Evolutionary conservation across 495 filamentous ascomycete genomes (phyloP).

Genomic region (Trypethelium eluteriae): DNA sequence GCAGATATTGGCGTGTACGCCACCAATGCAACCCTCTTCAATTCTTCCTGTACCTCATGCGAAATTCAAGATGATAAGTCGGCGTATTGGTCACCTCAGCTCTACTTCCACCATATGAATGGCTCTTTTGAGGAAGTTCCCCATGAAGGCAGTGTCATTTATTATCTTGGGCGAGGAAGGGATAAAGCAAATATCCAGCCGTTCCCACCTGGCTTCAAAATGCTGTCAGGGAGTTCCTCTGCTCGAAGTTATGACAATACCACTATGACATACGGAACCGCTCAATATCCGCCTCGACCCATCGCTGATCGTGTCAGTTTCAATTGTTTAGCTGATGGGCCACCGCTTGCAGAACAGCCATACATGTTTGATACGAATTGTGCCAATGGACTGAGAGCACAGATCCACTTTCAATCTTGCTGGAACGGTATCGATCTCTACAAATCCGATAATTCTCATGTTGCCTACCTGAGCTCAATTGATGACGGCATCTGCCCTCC

Average conservation of each 20-base stretch:
- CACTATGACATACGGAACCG: conserved; percentile 27
- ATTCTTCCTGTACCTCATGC: conserved; percentile 57
- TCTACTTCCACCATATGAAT: conserved; percentile 55
- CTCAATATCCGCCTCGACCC: conserved; percentile 24
- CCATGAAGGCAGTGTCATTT: conserved; percentile 37
- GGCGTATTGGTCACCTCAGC: conserved; percentile 58
- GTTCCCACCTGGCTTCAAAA: conserved; percentile 41
- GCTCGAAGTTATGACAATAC: conserved; percentile 34
- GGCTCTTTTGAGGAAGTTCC: conserved; percentile 39
- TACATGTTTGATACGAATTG: conserved; percentile 26
- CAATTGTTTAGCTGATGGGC: conserved; percentile 27
- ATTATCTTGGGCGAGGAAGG: conserved; percentile 41
- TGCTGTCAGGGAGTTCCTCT: conserved; percentile 38
- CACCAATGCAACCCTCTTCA: conserved; percentile 43
- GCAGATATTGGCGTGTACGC: conserved; percentile 43
- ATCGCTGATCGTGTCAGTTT: conserved; percentile 39
- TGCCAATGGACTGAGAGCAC: conserved; percentile 26
- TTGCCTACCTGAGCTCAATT: conserved; percentile 29
- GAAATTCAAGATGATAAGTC: conserved; percentile 57
- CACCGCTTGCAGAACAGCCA: conserved; percentile 16
- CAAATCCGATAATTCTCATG: conserved; percentile 26
- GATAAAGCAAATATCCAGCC: conserved; percentile 32
- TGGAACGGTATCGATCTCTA: conserved; percentile 27
- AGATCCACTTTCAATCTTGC: conserved; percentile 28
- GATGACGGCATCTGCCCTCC: conserved; percentile 30